Percentiles rank a stretch among this genome's conserved stretches.
Evolutionary conservation across 2,329 filamentous ascomycete genomes (phyloP).

Genomic region (Xylariaceae sp.): DNA sequence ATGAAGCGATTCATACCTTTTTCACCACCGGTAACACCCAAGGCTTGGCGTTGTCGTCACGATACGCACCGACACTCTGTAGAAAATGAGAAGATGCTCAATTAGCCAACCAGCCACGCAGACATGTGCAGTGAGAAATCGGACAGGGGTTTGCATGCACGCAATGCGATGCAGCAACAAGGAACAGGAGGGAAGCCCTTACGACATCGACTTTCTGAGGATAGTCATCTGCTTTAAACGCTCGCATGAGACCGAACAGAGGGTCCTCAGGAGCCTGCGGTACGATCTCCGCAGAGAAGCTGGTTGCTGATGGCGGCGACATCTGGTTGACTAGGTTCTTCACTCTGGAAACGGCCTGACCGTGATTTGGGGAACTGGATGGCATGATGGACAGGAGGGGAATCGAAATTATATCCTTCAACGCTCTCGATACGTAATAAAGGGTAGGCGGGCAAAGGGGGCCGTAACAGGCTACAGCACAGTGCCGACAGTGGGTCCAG

Average conservation of each 20-base stretch:
- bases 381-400: conserved; percentile 32
- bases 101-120: background rate
- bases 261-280: conserved; percentile 92
- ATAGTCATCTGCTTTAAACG: conserved; percentile 73
- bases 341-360: conserved; percentile 46
- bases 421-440: no score
- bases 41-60: conserved; percentile 91
- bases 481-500: background rate
- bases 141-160: background rate
- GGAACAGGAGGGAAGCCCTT: conserved; percentile 28
- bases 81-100: conserved; percentile 6
- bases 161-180: background rate
- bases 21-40: conserved; percentile 96
- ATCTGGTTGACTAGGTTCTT: conserved; percentile 66
- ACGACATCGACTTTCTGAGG: conserved; percentile 88
- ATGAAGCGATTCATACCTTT: conserved; percentile 59
- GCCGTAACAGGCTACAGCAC: no score
- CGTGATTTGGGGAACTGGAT: conserved; percentile 39
- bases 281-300: conserved; percentile 70
- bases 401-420: no score
- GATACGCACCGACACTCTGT: conserved; percentile 78
- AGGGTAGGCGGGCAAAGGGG: no score
- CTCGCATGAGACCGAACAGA: conserved; percentile 86
- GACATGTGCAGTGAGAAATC: background rate
- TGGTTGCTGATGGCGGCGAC: conserved; percentile 55